A percentile compares a stretch with the other conserved stretches of the same genome.
These are phyloP conservation scores for Eucalyptus leucophloia DNA, from an alignment of 345 rosid genomes.

Conservation along the genomic window DNA sequence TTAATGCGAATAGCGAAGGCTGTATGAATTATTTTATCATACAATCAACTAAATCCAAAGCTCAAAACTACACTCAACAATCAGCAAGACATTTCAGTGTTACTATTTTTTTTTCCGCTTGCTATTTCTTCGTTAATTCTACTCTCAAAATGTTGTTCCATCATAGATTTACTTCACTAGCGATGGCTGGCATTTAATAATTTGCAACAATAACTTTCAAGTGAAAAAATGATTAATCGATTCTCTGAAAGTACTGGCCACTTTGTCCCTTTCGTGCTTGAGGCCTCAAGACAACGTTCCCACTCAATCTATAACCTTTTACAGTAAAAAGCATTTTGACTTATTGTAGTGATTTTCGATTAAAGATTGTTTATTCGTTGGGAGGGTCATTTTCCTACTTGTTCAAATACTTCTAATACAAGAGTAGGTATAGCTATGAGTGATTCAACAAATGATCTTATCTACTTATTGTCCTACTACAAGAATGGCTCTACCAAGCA, in stretches of 20 bases:
- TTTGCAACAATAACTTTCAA: not conserved
- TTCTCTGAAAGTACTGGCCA: too few species aligned
- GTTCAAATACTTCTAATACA: not conserved
- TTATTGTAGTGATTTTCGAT: not conserved
- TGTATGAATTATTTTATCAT: too few species aligned
- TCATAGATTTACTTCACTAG: not conserved
- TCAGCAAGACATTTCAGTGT: not conserved
- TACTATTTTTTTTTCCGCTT: not conserved
- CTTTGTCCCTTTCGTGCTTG: not conserved
- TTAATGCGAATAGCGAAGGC: too few species aligned
- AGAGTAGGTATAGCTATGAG: not conserved
- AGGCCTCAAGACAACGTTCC: not conserved
- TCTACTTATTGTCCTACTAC: too few species aligned
- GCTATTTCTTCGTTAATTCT: not conserved
- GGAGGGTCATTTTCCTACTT: not conserved
- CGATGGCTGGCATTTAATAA: not conserved
- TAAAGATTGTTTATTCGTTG: too few species aligned
- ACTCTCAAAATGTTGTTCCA: not conserved
- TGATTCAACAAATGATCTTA: not conserved
- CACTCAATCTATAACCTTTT: not conserved
- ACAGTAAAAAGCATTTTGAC: too few species aligned
- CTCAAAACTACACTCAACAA: not conserved
- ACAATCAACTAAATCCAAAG: not conserved
- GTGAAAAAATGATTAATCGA: too few species aligned
- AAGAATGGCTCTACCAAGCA: too few species aligned